Evolutionary conservation across 2,329 filamentous ascomycete species (phyloP).

Genomic region (Paracoccidioides brasiliensis): DNA sequence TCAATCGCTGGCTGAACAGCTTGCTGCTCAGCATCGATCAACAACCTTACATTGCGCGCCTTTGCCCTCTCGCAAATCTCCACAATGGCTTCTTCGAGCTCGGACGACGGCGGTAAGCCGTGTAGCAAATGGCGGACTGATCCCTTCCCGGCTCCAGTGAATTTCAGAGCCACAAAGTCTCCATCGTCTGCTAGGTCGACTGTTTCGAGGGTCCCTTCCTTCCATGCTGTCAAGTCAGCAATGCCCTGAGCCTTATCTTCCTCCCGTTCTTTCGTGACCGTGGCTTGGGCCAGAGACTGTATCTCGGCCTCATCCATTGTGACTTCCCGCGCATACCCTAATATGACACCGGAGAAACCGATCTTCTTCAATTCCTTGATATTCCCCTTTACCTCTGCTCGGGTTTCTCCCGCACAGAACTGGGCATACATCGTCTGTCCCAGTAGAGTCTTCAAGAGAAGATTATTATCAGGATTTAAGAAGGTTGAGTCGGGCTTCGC

Average conservation of each 20-base stretch:
- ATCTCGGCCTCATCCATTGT: constrained; percentile 45
- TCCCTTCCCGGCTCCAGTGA: constrained; percentile 71
- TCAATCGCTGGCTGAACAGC: constrained; percentile 67
- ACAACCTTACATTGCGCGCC: constrained; percentile 53
- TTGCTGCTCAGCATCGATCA: constrained; percentile 78
- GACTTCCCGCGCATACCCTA: constrained; percentile 74
- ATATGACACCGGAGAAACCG: constrained; percentile 71
- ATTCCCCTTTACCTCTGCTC: constrained; percentile 52
- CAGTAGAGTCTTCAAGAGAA: constrained; percentile 53
- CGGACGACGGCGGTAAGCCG: constrained; percentile 47
- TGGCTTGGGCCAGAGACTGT: not conserved
- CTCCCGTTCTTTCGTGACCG: constrained; percentile 8
- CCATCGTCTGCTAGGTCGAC: constrained; percentile 37
- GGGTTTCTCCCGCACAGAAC: constrained; percentile 74
- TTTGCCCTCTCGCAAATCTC: constrained; percentile 61
- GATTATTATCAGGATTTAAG: constrained; percentile 64
- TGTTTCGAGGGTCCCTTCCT: constrained; percentile 59
- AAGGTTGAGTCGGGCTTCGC: constrained; percentile 55
- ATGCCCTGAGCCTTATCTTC: constrained; percentile 10
- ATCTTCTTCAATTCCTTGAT: constrained; percentile 54
- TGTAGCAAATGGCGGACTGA: constrained; percentile 55
- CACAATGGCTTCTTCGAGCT: constrained; percentile 56
- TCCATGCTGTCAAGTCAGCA: constrained; percentile 44
- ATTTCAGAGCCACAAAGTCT: constrained; percentile 57
- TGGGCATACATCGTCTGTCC: constrained; percentile 81